These are phyloP conservation scores for Cupressus sempervirens DNA, from an alignment of 75 land plant species.

Conservation along the genomic window DNA sequence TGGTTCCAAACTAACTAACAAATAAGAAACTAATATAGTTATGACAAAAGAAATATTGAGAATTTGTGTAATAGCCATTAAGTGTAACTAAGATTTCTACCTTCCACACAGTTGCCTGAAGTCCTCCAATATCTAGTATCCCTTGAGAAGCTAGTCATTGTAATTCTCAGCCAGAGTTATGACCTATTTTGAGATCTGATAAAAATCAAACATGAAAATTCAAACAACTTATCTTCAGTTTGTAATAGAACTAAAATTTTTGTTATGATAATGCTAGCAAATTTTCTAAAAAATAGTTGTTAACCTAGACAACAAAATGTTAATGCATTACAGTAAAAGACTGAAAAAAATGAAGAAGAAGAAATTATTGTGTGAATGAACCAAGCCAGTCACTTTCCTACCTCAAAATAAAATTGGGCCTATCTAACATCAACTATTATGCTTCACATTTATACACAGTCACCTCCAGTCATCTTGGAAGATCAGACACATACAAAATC, in stretches of 20 bases:
- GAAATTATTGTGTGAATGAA: slow-evolving; percentile 27
- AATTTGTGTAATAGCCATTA: neutral
- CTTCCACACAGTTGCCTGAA: slow-evolving; percentile 91
- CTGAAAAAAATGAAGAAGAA: slow-evolving; percentile 17
- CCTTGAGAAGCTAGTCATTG: slow-evolving; percentile 84
- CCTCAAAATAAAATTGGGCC: neutral
- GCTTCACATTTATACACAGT: no score
- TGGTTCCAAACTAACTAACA: neutral
- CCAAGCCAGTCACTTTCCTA: slow-evolving; percentile 4
- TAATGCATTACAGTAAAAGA: neutral
- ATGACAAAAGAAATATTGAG: neutral
- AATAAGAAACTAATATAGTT: slow-evolving; percentile 1
- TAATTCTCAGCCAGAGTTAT: slow-evolving; percentile 71
- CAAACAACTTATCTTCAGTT: neutral
- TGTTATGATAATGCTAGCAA: neutral
- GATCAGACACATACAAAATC: no score
- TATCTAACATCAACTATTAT: slow-evolving; percentile 6
- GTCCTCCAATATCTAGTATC: slow-evolving; percentile 72
- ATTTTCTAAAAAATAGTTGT: slow-evolving; percentile 2
- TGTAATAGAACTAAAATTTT: neutral
- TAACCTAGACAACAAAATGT: neutral
- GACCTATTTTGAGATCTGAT: slow-evolving; percentile 70
- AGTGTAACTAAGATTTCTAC: slow-evolving; percentile 23
- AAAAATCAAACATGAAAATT: neutral
- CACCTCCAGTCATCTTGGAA: no score